phyloP scores from a whole-genome alignment of 805 yeast genomes.

The Wickerhamiella galacta region DNA sequence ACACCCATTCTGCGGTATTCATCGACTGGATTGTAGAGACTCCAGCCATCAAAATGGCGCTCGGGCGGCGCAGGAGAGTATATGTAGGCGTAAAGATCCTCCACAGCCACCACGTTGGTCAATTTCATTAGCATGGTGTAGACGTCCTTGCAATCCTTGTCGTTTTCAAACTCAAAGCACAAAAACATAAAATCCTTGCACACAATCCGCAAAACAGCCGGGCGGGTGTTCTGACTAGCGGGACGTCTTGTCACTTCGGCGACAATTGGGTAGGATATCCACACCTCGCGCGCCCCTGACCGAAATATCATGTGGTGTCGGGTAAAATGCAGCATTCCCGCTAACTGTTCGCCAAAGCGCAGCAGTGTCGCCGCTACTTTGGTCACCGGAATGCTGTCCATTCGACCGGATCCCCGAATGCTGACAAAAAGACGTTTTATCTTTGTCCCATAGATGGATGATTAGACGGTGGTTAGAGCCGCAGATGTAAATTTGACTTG shows the following conservation, averaged over 20 bases:
- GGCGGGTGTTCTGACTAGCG: conserved; percentile 6
- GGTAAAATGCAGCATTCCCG: conserved; percentile 51
- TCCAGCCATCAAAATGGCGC: conserved; percentile 51
- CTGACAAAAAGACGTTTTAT: too few species aligned
- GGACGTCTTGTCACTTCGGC: conserved; percentile 24
- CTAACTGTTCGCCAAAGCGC: conserved; percentile 37
- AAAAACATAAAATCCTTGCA: conserved; percentile 77
- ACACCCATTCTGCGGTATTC: conserved; percentile 66
- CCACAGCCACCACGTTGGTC: conserved; percentile 36
- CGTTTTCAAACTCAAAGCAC: conserved; percentile 54
- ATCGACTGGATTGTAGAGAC: conserved; percentile 36
- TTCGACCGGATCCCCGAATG: too few species aligned
- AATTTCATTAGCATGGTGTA: conserved; percentile 53
- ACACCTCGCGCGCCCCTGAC: conserved; percentile 40
- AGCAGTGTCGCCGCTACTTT: conserved; percentile 30
- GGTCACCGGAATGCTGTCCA: conserved; percentile 13
- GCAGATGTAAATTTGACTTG: too few species aligned
- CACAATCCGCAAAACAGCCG: conserved; percentile 45
- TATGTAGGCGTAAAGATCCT: conserved; percentile 62
- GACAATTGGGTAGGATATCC: conserved; percentile 85
- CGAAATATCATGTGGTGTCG: conserved; percentile 60
- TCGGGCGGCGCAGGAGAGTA: conserved; percentile 67
- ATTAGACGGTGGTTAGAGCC: too few species aligned
- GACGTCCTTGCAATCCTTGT: conserved; percentile 46
- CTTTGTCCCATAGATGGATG: too few species aligned